Evolutionary conservation across 139 green algal genomes (phyloP).

Genomic region (Auxenochlorella pyrenoidosa): DNA sequence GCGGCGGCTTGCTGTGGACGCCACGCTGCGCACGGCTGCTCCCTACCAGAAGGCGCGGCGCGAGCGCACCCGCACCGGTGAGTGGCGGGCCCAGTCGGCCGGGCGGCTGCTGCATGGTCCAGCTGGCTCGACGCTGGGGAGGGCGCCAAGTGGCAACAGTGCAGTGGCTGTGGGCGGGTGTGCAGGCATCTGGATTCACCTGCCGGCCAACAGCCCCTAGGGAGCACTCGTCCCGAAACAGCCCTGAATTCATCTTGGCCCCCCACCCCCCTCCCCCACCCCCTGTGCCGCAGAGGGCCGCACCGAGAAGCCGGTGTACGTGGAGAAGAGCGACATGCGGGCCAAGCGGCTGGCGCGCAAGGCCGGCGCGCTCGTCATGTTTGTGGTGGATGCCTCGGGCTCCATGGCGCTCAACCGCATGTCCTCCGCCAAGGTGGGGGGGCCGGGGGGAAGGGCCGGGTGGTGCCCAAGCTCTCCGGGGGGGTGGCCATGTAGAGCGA

Average conservation of each 20-base stretch:
- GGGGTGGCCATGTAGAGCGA: neutral
- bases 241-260: too few relatives aligned
- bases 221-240: too few relatives aligned
- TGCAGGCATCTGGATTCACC: too few relatives aligned
- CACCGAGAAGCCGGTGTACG: constrained; percentile 82
- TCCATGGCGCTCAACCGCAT: constrained; percentile 99
- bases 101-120: too few relatives aligned
- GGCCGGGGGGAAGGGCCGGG: neutral
- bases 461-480: too few relatives aligned
- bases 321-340: constrained; percentile 98
- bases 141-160: too few relatives aligned
- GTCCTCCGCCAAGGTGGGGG: constrained; percentile 88
- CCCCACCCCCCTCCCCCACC: neutral
- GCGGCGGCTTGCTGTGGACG: constrained; percentile 97
- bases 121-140: too few relatives aligned
- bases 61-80: constrained; percentile 33
- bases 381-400: constrained; percentile 90
- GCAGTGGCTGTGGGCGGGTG: too few relatives aligned
- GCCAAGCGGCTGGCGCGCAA: constrained; percentile 97
- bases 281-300: constrained; percentile 9
- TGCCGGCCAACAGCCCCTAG: too few relatives aligned
- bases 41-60: constrained; percentile 90
- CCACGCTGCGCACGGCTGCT: constrained; percentile 94
- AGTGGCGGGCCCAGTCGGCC: neutral
- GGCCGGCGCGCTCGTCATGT: constrained; percentile 91